phyloP scores from a whole-genome alignment of 305 asterid species.

The Solanum hybrid region DNA sequence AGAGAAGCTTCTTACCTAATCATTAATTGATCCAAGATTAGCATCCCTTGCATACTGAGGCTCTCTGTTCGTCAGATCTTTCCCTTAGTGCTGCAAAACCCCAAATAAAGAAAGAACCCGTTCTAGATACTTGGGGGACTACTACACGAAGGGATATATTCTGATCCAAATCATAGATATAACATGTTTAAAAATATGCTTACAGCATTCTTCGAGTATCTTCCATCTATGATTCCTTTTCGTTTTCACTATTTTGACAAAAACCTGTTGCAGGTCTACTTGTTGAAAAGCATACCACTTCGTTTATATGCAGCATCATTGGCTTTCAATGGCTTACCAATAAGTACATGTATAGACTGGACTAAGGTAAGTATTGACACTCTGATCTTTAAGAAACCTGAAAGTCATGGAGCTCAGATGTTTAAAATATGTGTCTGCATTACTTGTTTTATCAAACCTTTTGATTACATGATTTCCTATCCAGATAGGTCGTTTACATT shows the following conservation, averaged over 20 bases:
- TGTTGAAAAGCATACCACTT: slow-evolving; percentile 64
- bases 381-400: background rate
- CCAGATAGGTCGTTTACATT: slow-evolving; percentile 79
- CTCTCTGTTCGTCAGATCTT: background rate
- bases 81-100: background rate
- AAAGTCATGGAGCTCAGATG: background rate
- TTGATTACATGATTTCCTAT: background rate
- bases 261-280: slow-evolving; percentile 40
- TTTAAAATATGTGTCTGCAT: background rate
- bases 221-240: background rate
- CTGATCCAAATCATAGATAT: background rate
- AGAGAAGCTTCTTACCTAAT: background rate
- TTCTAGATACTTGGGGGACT: background rate
- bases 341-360: slow-evolving; percentile 50
- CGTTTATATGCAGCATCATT: slow-evolving; percentile 50
- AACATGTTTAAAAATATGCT: background rate
- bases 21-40: background rate
- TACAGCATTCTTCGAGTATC: background rate
- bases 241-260: background rate
- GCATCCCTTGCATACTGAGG: background rate
- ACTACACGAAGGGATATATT: background rate
- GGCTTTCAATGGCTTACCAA: slow-evolving; percentile 45
- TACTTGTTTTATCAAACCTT: background rate
- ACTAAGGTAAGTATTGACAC: slow-evolving; percentile 43
- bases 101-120: background rate